Evolutionary conservation across 371 early-diverging fungal genomes (phyloP).

Genomic region (Lichtheimia hyalospora): DNA sequence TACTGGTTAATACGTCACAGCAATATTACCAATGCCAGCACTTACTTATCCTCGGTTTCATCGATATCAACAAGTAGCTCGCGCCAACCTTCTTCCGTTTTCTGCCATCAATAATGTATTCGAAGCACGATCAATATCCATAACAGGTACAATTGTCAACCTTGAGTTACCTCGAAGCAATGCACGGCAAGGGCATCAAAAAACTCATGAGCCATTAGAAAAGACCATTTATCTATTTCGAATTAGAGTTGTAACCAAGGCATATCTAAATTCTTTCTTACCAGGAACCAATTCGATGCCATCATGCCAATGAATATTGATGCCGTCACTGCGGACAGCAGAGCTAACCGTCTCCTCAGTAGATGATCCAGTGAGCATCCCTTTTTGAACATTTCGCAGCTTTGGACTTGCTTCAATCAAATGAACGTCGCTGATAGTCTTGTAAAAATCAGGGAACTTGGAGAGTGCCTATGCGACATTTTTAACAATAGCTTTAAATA

Average conservation of each 20-base stretch:
- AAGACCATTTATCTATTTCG: constrained; percentile 49
- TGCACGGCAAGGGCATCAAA: constrained; percentile 96
- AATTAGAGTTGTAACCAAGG: background rate
- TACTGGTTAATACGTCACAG: background rate
- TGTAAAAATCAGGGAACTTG: constrained; percentile 68
- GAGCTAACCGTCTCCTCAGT: constrained; percentile 35
- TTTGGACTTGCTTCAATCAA: constrained; percentile 85
- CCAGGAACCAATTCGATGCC: constrained; percentile 66
- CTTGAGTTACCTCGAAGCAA: constrained; percentile 67
- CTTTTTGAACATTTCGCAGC: constrained; percentile 70
- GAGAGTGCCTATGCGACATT: constrained; percentile 45
- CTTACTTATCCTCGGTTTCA: constrained; percentile 55
- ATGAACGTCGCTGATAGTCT: constrained; percentile 67
- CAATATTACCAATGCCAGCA: background rate
- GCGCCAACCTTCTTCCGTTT: constrained; percentile 80
- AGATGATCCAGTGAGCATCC: constrained; percentile 41
- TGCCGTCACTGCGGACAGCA: constrained; percentile 49
- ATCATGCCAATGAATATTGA: constrained; percentile 73
- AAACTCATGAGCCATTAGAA: constrained; percentile 91
- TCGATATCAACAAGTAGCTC: constrained; percentile 90
- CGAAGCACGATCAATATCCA: background rate
- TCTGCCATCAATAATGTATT: constrained; percentile 24
- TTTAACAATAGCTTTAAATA: background rate
- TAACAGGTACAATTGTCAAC: background rate
- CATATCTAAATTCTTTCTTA: constrained; percentile 19